phyloP scores from a whole-genome alignment of 108 stramenopile species.

The Fistulifera pelliculosa region DNA sequence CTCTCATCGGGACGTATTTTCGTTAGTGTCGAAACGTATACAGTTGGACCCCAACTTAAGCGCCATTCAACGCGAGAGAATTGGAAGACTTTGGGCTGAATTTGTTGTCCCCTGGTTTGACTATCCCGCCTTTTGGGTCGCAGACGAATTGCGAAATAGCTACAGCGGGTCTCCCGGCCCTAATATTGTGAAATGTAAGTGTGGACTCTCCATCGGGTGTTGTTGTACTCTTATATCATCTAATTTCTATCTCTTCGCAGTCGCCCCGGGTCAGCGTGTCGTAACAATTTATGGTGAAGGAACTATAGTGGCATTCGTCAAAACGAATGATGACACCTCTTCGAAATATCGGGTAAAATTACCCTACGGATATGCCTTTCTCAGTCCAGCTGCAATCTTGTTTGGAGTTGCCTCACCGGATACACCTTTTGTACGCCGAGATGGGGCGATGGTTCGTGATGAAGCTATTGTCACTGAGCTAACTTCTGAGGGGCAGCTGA shows the following conservation, averaged over 20 bases:
- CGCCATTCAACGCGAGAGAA: slow-evolving; percentile 22
- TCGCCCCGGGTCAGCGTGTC: slow-evolving; percentile 54
- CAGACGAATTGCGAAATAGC: slow-evolving; percentile 31
- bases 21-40: slow-evolving; percentile 26
- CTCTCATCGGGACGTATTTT: slow-evolving; percentile 44
- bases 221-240: background rate
- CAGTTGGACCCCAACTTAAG: slow-evolving; percentile 8
- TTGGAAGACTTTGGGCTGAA: slow-evolving; percentile 61
- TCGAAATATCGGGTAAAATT: slow-evolving; percentile 55
- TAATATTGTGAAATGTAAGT: slow-evolving; percentile 49
- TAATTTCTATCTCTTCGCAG: slow-evolving; percentile 10
- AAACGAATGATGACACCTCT: slow-evolving; percentile 14
- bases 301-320: slow-evolving; percentile 36
- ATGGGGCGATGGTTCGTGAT: slow-evolving; percentile 30
- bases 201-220: background rate
- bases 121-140: slow-evolving; percentile 43
- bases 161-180: slow-evolving; percentile 16
- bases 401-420: slow-evolving; percentile 34
- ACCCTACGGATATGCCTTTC: slow-evolving; percentile 52
- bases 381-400: slow-evolving; percentile 48
- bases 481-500: slow-evolving; percentile 20
- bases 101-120: slow-evolving; percentile 71
- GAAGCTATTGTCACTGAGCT: slow-evolving; percentile 13
- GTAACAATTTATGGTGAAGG: slow-evolving; percentile 68
- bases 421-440: slow-evolving; percentile 26